Base-by-base conservation (phyloP, 1,284 basidiomycete genomes). In the Leccinum angustisporum region DNA sequence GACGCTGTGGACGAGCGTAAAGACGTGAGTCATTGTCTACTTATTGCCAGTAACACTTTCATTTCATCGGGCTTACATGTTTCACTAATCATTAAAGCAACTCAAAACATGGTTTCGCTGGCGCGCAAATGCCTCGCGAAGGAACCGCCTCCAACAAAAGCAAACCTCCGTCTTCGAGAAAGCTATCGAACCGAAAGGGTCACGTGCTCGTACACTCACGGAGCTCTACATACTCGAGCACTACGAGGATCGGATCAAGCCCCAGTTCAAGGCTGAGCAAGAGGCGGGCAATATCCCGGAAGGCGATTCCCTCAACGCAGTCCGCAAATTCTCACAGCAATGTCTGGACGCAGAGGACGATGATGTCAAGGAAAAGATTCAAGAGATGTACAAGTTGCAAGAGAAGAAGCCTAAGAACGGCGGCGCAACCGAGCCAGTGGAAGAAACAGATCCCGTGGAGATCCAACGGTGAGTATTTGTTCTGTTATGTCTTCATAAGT, bases 241-340 rank as follows among this genome's bases (percentile, higher is more conserved):
- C 59, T 60, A 60, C n/a, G 27, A 56, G 1, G 50, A 61, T 1
- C 38, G 18, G 8, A 61, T 61, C 50, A 61, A 53, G 31, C 54
- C 55, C 13, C 55, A n/a, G 3, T 5, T 60, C 54, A 30, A 21
- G 5, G 59, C 48, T 2, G n/a, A 38, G 11, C 25, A 56, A 33
- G 54, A 51, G n/a, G 33, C 54, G 4, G 54, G 54, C 1, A 60
- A 14, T 2, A 16, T 60, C 13, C 3, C 9, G 1, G 2, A 3
- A 27, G 59, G 54, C 7, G n/a, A 48, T 4, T 9, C 21, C 16
- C 7, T 48, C 4, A 13, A 5, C 4, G 8, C 21, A 3, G 21
- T 8, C 10, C n/a, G 46, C 4, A 51, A 60, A 11, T 9, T 31
- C 10, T 40, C 50, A 11, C 14, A 57, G 13, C 8, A 43, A 7